Evolutionary conservation across 805 yeast species (phyloP).

Genomic region (Lachancea sp.): DNA sequence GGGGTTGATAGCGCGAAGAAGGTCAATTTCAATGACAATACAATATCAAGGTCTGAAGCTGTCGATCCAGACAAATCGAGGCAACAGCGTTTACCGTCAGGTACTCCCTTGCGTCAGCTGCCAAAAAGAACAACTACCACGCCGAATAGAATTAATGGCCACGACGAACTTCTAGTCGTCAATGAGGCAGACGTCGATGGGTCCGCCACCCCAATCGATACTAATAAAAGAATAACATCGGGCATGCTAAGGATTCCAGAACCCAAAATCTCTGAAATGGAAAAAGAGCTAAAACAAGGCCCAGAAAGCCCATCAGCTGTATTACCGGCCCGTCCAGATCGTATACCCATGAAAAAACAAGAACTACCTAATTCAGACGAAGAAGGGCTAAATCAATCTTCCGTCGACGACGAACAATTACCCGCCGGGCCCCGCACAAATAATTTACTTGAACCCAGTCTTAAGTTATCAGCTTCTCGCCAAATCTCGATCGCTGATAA

Average conservation of each 20-base stretch:
- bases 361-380: constrained; percentile 15
- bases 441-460: background rate
- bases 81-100: constrained; percentile 31
- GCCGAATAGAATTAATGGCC: constrained; percentile 21
- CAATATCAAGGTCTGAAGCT: constrained; percentile 35
- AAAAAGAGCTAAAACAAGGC: constrained; percentile 35
- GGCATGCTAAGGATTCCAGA: constrained; percentile 42
- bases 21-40: constrained; percentile 32
- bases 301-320: constrained; percentile 34
- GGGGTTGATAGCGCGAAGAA: constrained; percentile 28
- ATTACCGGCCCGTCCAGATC: constrained; percentile 29
- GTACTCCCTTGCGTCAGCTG: constrained; percentile 25
- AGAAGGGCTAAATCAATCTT: constrained; percentile 14
- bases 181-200: constrained; percentile 18
- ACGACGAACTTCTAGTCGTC: constrained; percentile 30
- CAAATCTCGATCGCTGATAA: constrained; percentile 32
- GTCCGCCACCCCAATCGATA: constrained; percentile 14
- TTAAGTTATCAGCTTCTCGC: constrained; percentile 13
- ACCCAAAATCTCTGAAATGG: constrained; percentile 38
- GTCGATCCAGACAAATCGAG: constrained; percentile 35
- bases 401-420: constrained; percentile 16
- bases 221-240: constrained; percentile 35
- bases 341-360: constrained; percentile 34
- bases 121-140: constrained; percentile 13
- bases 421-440: constrained; percentile 1